Evolutionary conservation across 1,139 yeast genomes (phyloP), one percentile per base, ranked within the genome.

Genomic region (Hansenula lynferdii): DNA sequence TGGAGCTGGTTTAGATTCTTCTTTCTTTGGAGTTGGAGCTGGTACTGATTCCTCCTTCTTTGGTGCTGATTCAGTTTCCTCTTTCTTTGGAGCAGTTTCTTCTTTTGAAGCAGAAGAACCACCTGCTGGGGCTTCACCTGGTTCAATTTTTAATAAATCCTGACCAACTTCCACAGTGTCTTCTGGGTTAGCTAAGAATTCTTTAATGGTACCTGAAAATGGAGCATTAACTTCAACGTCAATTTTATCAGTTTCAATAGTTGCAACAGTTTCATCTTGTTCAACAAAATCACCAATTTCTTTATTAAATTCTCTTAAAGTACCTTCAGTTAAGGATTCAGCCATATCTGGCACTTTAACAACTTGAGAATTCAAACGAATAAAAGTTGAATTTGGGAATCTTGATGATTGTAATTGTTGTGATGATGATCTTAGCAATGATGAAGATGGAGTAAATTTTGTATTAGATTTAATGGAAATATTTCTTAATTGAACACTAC

Each of bases 291-390:
- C 97, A 50, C 99, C 99, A 45, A 89, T 86, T 51, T 77, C 69
- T 62, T 81, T 82, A 36, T 78, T 74, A 65, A 78, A 89, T 40
- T 87, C 82, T 47, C 87, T 72, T 53, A 92, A 75, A 37, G 97
- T 87, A 63, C 99, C 99, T 66, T 92, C 99, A 36, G 97, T 87
- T 60, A 92, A 84, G 39, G 97, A 90, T 67, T 92, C 99, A 37
- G 98, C 98, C 97, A 92, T 89, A 51, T 87, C 95, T 38, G 99
- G 99, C 28, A 92, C 98, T 65, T 89, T 86, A 42, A 92, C 95
- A 40, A 63, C 53, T 35, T 67, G 62, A 26, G 70, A 62, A 41
- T 63, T 61, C 47, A 42, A 49, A 42, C 57, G 49, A 22, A 45
- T 43, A 28, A 47, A 46, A n/a, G n/a, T n/a, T 23, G 43, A 23